phyloP scores from a whole-genome alignment of 345 rosid genomes.

The Camelina laxa region DNA sequence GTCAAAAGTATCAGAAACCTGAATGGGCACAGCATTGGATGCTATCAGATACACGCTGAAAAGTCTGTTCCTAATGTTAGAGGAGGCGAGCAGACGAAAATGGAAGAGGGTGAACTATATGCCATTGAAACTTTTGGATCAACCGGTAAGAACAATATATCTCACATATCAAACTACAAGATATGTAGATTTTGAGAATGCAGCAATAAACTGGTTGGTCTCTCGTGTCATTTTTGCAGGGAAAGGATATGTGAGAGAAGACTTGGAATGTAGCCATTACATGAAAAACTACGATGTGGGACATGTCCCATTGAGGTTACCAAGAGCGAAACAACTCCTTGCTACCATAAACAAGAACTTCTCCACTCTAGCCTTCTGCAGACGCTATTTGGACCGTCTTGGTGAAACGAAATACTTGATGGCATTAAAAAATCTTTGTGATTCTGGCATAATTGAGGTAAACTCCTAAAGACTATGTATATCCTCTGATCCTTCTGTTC shows the following conservation, averaged over 20 bases:
- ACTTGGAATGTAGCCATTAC: constrained; percentile 96
- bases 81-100: constrained; percentile 96
- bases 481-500: neutral
- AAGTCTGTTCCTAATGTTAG: constrained; percentile 92
- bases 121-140: constrained; percentile 96
- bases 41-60: constrained; percentile 88
- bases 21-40: constrained; percentile 88
- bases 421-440: constrained; percentile 92
- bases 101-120: constrained; percentile 97
- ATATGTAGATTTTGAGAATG: neutral
- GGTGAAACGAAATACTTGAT: constrained; percentile 92
- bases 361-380: constrained; percentile 89
- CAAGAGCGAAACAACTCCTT: constrained; percentile 92
- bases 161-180: neutral
- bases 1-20: constrained; percentile 91
- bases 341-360: constrained; percentile 91
- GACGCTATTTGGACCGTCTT: constrained; percentile 86
- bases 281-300: constrained; percentile 86
- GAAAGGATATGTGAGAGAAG: constrained; percentile 89
- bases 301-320: constrained; percentile 77
- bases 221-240: constrained; percentile 52
- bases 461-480: neutral
- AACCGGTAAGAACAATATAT: constrained; percentile 62
- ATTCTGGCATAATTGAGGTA: constrained; percentile 84
- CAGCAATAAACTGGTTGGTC: neutral